Evolutionary conservation across 208 protist species (phyloP), one percentile per base, ranked within the genome.

Genomic region (Borovskyia barvae): DNA sequence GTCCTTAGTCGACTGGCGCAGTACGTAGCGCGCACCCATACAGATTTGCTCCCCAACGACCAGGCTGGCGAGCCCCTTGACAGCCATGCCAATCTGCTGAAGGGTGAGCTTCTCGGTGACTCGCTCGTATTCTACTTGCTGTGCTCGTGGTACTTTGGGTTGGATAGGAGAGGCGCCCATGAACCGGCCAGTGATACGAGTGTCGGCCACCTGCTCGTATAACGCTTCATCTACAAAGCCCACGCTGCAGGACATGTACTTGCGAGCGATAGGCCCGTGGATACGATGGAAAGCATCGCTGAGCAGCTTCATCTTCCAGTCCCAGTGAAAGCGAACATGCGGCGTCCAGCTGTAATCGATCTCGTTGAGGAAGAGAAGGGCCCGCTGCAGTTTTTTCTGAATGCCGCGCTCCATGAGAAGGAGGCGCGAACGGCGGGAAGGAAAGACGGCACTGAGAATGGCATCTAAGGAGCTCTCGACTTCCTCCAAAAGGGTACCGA

Each of bases 311-410:
- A 68, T 30, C 63, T 93, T 93, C 86, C 89, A 95, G 30, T 70
- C 56, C 32, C 52, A 65, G 52, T 95, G 86, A 32, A 91, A 77
- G 30, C 56, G 40, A 17, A 84, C 76, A n/a, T 55, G 76, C 22
- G 89, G 86, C 3, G 75, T 72, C 82, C 85, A 95, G 62, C 69
- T 80, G 53, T 69, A 83, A 55, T 95, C 89, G 29, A 95, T 72
- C 43, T 93, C 84, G 45, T 85, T 77, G 24, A 95, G 67, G 29
- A 95, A 77, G 0, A 77, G 48, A 15, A 95, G n/a, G 6, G 76
- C 72, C 3, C 64, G 70, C 56, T 80, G 76, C 42, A 93, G 37
- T 30, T 83, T 85, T 19, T 66, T 60, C 19, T 53, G 59, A 33
- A 95, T 72, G n/a, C 68, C 72, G 0, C 53, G 32, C 54, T 93